These are phyloP conservation scores for Trichoderma cornu-damae DNA, from an alignment of 2,329 filamentous ascomycete genomes.

Conservation along the genomic window DNA sequence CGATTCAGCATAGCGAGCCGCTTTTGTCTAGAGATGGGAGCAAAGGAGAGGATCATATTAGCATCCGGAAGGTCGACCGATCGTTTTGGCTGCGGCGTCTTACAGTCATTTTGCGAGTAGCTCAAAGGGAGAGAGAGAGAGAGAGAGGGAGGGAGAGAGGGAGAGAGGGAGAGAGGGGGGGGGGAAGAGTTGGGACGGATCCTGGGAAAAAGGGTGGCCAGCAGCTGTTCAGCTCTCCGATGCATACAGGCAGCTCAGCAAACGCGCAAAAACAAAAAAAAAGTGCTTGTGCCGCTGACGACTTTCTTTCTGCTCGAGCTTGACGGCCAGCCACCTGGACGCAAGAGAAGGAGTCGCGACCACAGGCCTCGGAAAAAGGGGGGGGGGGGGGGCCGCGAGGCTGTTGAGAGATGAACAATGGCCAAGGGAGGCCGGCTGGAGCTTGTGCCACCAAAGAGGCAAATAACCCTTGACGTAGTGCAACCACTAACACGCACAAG, in stretches of 20 bases:
- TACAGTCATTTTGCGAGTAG: constrained; percentile 35
- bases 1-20: constrained; percentile 70
- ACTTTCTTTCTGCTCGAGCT: neutral
- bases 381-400: neutral
- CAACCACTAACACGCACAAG: constrained; percentile 2
- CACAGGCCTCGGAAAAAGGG: constrained; percentile 3
- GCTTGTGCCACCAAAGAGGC: constrained; percentile 11
- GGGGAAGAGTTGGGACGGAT: neutral
- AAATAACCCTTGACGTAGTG: constrained; percentile 15
- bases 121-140: no score
- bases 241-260: constrained; percentile 21
- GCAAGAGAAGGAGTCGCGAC: neutral
- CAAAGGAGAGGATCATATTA: constrained; percentile 20
- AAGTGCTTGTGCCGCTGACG: neutral
- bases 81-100: constrained; percentile 19
- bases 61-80: constrained; percentile 14
- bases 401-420: constrained; percentile 7
- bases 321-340: neutral
- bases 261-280: neutral
- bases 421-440: constrained; percentile 9
- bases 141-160: no score
- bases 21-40: constrained; percentile 56
- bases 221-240: constrained; percentile 23
- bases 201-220: constrained; percentile 13
- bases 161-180: no score